Evolutionary conservation across 2,329 filamentous ascomycete genomes (phyloP), one percentile per base, ranked within the genome.

Genomic region (Escovopsis weberi): DNA sequence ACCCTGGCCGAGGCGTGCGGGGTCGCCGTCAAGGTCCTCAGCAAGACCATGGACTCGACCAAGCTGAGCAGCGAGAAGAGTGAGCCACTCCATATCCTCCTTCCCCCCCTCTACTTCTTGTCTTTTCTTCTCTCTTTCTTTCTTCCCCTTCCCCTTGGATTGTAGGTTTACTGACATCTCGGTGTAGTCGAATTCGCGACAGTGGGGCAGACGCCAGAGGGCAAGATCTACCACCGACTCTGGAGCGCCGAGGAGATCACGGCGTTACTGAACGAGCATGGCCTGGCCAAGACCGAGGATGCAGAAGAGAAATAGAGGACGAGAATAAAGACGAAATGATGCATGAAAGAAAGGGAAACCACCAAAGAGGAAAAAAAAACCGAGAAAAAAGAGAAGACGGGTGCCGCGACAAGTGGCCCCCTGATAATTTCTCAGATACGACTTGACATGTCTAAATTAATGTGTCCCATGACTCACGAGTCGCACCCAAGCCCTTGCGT

Each of bases 31-130:
- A 98, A 98, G 75, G 91, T 98, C 49, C 68, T 98, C 51, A 96
- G 91, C 75, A 98, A 98, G 80, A 98, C 91, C 6, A 98, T 98
- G 93, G 91, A 98, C 64, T 94, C 88, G 43, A 96, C 89, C 43
- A 98, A 95, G 74, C 68, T 98, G 59, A 95, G 87, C 71, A 94
- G 87, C 59, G 91, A 98, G 75, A 98, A 98, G 78, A 94, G 88
- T 94, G 68, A 64, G 85, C 72, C 28, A 9, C 28, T 6, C 8
- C 28, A 32, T 7, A 32, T 11, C 28, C 28, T 32, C 23, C 23
- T 6, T 23, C 23, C 6, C 23, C 23, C 4, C 23, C 23, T 4
- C 7, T 11, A 30, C 10, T 30, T 30, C 10, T 30, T 30, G 6
- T 11, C 28, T 7, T 3, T 32, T 32, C 8, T 32, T 9, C 28